Evolutionary conservation across 305 asterid species (phyloP).

Genomic region (Fraxinus latifolia): DNA sequence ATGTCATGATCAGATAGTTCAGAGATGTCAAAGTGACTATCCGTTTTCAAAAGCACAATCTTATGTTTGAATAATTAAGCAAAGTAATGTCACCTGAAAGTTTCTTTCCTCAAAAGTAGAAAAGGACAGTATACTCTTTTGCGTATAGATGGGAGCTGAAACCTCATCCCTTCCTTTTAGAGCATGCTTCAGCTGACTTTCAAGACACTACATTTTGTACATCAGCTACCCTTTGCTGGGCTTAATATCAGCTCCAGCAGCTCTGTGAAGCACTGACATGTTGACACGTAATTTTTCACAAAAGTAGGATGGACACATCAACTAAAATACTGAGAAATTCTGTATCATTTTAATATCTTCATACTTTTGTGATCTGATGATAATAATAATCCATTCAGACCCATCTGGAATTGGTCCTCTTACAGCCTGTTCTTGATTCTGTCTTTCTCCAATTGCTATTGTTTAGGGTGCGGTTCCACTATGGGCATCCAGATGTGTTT

Average conservation of each 20-base stretch:
- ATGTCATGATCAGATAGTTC: not conserved
- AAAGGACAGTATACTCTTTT: not conserved
- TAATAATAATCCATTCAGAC: not conserved
- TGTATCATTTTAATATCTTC: not conserved
- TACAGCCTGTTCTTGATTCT: slow-evolving; percentile 7
- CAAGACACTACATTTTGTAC: not conserved
- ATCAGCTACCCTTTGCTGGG: not conserved
- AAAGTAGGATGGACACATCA: not conserved
- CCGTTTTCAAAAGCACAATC: not conserved
- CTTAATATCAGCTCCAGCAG: not conserved
- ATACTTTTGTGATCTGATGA: not conserved
- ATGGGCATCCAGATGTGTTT: slow-evolving; percentile 41
- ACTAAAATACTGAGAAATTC: not conserved
- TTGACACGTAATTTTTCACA: not conserved
- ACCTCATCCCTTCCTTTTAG: not conserved
- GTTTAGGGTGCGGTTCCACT: slow-evolving; percentile 75
- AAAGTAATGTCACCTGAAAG: not conserved
- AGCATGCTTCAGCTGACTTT: not conserved
- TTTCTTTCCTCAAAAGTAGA: not conserved
- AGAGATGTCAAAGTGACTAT: not conserved
- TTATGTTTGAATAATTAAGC: not conserved
- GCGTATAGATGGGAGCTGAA: slow-evolving; percentile 1
- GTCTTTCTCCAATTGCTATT: slow-evolving; percentile 25
- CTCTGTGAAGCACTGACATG: not conserved
- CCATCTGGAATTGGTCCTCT: slow-evolving; percentile 16